A percentile compares a stretch with the other conserved stretches of the same genome.
Conservation (phyloP, 2,329 filamentous ascomycete species). For the Chaetomium globosum region DNA sequence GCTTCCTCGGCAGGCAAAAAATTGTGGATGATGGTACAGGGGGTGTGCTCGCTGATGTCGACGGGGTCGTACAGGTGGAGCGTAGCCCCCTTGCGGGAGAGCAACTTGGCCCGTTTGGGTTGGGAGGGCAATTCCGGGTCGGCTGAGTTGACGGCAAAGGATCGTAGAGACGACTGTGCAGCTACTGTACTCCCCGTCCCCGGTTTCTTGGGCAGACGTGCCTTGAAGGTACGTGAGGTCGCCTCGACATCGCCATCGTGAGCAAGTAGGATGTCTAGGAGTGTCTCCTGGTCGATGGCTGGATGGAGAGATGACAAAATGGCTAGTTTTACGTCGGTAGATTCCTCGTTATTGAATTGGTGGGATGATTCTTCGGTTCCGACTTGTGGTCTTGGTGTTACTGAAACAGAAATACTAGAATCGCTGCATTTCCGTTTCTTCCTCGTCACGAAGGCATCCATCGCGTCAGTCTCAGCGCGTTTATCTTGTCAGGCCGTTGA, state of each 20-base stretch:
- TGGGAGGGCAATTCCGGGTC: slow-evolving; percentile 29
- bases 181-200: slow-evolving; percentile 46
- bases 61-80: slow-evolving; percentile 79
- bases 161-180: slow-evolving; percentile 65
- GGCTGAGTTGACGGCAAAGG: slow-evolving; percentile 46
- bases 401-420: neutral
- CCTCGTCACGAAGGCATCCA: slow-evolving; percentile 61
- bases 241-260: slow-evolving; percentile 74
- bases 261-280: slow-evolving; percentile 78
- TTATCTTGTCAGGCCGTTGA: neutral
- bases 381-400: neutral
- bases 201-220: slow-evolving; percentile 42
- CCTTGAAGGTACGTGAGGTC: slow-evolving; percentile 60
- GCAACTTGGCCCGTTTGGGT: slow-evolving; percentile 46
- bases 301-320: slow-evolving; percentile 78
- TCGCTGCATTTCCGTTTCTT: slow-evolving; percentile 53
- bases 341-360: slow-evolving; percentile 62
- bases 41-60: slow-evolving; percentile 80
- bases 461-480: slow-evolving; percentile 36
- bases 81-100: slow-evolving; percentile 78
- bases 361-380: neutral
- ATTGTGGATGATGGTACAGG: slow-evolving; percentile 90
- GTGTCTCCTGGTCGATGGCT: slow-evolving; percentile 60
- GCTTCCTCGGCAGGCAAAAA: slow-evolving; percentile 76
- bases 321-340: slow-evolving; percentile 88